A percentile compares a stretch with the other conserved stretches of the same genome.
These are phyloP conservation scores for Fusarium acutatum DNA, from an alignment of 2,329 filamentous ascomycete species.

Conservation along the genomic window DNA sequence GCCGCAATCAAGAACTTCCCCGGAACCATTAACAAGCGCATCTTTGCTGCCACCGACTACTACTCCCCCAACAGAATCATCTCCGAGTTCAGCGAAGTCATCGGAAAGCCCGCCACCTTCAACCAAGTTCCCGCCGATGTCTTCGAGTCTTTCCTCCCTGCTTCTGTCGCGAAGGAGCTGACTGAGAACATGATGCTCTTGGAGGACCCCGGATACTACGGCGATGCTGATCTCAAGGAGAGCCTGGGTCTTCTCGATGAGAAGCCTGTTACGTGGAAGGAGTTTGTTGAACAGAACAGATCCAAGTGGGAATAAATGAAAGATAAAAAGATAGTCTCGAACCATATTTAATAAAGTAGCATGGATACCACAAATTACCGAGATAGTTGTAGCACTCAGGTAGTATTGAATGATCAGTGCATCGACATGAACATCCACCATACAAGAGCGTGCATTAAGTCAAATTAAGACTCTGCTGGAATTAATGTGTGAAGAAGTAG, in stretches of 20 bases:
- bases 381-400: background rate
- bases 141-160: constrained; percentile 48
- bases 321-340: background rate
- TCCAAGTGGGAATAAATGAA: constrained; percentile 37
- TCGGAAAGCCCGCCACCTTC: constrained; percentile 45
- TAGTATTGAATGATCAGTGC: background rate
- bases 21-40: constrained; percentile 41
- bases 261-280: constrained; percentile 50
- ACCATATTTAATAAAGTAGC: background rate
- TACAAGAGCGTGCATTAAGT: background rate
- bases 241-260: constrained; percentile 47
- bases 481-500: background rate
- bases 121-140: constrained; percentile 45
- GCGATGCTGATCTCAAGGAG: constrained; percentile 44
- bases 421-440: background rate
- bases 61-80: constrained; percentile 45
- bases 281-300: constrained; percentile 47
- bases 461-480: background rate
- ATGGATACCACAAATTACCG: background rate
- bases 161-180: constrained; percentile 46
- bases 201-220: constrained; percentile 54
- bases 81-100: constrained; percentile 47
- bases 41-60: constrained; percentile 51
- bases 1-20: constrained; percentile 46
- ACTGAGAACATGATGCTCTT: constrained; percentile 54